Base-by-base conservation (phyloP, 352 stramenopile species). In the Phytophthora pistaciae region DNA sequence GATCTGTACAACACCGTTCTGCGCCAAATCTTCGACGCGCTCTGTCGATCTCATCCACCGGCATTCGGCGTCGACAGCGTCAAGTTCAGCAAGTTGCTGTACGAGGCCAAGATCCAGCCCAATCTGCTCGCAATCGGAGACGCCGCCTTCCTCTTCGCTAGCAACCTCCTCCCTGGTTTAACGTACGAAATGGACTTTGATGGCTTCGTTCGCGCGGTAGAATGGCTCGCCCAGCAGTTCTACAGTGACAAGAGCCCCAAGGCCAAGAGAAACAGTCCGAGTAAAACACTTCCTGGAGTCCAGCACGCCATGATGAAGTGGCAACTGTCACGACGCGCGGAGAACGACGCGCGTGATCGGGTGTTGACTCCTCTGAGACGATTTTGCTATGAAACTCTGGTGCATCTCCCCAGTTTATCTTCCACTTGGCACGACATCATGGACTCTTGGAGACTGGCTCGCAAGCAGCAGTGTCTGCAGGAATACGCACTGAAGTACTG, bases 81-180 rank as follows among this genome's bases (percentile, higher is more conserved):
- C 66, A 95, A 95, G 56, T 95, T 95, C 67, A 88, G 83, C 59
- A 92, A 91, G 46, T 64, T 94, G 8, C 58, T 95, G 11, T 87
- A 87, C 3, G 86, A 94, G 57, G 86, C 83, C 42, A 68, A 68
- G 0, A 64, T 93, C 1, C 80, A 91, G 27, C 86, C 88, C 0
- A 57, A 66, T 7, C 55, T 71, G 3, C 64, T 95, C 3, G 74
- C 60, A n/a, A 82, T 95, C 23, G 88, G 86, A 0, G 86, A 93
- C 27, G 84, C 71, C 5, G 84, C 86, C 2, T 91, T 87, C 68
- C 67, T 93, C 21, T 93, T 93, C 33, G 72, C 81, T 14, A 82
- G 64, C 14, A 72, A 90, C 13, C 55, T 79, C 5, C 73, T 70
- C 0, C 31, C 61, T 1, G 83, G 82, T 0, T 87, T 79, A 5